Conservation (phyloP, 2,329 filamentous ascomycete species). For the Pseudohalonectria lignicola region DNA sequence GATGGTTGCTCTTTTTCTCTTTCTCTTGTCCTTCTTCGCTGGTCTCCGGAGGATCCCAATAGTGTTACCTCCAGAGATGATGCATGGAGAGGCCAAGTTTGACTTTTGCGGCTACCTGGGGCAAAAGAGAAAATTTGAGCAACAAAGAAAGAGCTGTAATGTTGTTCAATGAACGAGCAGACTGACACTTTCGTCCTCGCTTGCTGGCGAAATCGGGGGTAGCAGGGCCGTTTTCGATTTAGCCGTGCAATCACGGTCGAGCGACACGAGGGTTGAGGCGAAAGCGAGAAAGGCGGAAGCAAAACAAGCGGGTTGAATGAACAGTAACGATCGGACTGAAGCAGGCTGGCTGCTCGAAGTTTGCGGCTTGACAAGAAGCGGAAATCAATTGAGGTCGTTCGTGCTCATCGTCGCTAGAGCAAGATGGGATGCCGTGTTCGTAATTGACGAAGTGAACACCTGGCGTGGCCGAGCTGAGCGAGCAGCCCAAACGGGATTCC, state of each 20-base stretch:
- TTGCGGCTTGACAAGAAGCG: no score
- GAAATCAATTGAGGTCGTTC: no score
- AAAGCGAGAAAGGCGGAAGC: background rate
- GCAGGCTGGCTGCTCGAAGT: background rate
- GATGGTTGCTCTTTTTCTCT: constrained; percentile 7
- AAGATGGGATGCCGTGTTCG: no score
- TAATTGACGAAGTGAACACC: no score
- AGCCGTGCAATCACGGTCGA: background rate
- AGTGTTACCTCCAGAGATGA: background rate
- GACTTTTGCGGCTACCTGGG: no score
- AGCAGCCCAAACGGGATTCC: no score
- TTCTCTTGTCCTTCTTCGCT: background rate
- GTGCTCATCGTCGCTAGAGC: no score
- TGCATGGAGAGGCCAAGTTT: constrained; percentile 5
- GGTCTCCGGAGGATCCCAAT: constrained; percentile 1
- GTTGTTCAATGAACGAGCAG: no score
- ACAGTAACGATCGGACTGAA: background rate
- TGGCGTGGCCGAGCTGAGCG: no score
- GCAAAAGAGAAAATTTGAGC: background rate
- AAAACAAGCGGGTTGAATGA: background rate
- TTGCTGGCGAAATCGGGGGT: no score
- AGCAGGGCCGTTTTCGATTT: no score
- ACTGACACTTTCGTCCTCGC: no score
- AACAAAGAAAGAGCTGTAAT: constrained; percentile 1
- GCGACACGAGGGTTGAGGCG: background rate